phyloP scores from a whole-genome alignment of 192 early-diverging fungal species.

The Gigaspora rosea region DNA sequence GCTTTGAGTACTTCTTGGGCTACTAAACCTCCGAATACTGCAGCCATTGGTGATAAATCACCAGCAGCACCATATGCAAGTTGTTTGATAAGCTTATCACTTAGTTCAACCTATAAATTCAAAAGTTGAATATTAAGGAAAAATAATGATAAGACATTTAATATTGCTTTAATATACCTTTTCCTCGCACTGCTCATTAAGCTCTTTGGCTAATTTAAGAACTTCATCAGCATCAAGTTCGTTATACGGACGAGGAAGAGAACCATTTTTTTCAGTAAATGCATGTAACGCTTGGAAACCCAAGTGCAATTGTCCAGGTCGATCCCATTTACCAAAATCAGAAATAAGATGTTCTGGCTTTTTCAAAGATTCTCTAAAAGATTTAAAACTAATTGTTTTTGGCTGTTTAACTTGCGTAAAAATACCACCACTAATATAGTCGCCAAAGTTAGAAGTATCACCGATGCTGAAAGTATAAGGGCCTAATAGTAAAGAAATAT shows the following conservation, averaged over 20 bases:
- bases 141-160: neutral
- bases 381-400: slow-evolving; percentile 74
- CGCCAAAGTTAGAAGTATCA: slow-evolving; percentile 74
- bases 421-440: slow-evolving; percentile 81
- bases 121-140: neutral
- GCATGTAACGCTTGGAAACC: slow-evolving; percentile 94
- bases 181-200: slow-evolving; percentile 69
- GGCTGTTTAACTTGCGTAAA: slow-evolving; percentile 98
- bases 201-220: slow-evolving; percentile 65
- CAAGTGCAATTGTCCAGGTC: slow-evolving; percentile 88
- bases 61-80: slow-evolving; percentile 87
- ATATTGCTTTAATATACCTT: slow-evolving; percentile 43
- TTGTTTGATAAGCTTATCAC: slow-evolving; percentile 86
- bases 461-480: slow-evolving; percentile 99
- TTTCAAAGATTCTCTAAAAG: slow-evolving; percentile 73
- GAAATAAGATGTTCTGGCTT: slow-evolving; percentile 84
- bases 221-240: slow-evolving; percentile 86
- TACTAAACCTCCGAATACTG: slow-evolving; percentile 93
- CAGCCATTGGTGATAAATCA: slow-evolving; percentile 92
- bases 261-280: slow-evolving; percentile 68
- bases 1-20: slow-evolving; percentile 99
- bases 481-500: slow-evolving; percentile 37
- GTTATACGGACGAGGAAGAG: slow-evolving; percentile 83
- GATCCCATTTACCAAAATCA: slow-evolving; percentile 98
- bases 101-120: slow-evolving; percentile 60